Evolutionary conservation across 768 basidiomycete species (phyloP).

Genomic region (Amanita rimosa): DNA sequence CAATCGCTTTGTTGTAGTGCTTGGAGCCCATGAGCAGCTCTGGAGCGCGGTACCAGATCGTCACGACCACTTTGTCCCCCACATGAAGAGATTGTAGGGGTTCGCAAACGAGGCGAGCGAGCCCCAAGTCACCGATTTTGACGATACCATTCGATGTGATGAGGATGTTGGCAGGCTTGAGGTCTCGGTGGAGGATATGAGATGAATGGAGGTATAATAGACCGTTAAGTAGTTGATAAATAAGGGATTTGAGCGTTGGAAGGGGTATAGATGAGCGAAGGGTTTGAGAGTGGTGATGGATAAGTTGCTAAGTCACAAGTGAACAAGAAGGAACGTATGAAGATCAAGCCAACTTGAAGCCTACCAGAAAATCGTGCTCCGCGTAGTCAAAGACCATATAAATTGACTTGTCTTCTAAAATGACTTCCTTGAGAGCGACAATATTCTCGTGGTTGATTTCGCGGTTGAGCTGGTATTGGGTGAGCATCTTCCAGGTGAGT

Average conservation of each 20-base stretch:
- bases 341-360: slow-evolving; percentile 16
- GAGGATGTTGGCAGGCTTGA: slow-evolving; percentile 98
- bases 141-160: slow-evolving; percentile 83
- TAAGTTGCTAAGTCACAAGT: slow-evolving; percentile 68
- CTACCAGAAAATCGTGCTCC: slow-evolving; percentile 93
- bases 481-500: not conserved
- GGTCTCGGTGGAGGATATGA: slow-evolving; percentile 93
- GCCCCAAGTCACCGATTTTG: slow-evolving; percentile 96
- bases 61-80: slow-evolving; percentile 98
- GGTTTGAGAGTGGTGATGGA: slow-evolving; percentile 93
- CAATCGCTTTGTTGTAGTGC: slow-evolving; percentile 95
- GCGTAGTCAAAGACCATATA: slow-evolving; percentile 99
- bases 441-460: slow-evolving; percentile 89
- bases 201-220: slow-evolving; percentile 89
- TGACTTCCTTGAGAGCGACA: slow-evolving; percentile 86
- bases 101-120: slow-evolving; percentile 84
- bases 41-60: slow-evolving; percentile 98
- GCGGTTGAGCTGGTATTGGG: slow-evolving; percentile 60
- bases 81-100: slow-evolving; percentile 87
- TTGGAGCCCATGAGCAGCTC: slow-evolving; percentile 94
- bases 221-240: slow-evolving; percentile 91
- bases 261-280: slow-evolving; percentile 65
- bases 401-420: slow-evolving; percentile 96
- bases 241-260: slow-evolving; percentile 82
- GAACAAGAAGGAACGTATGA: not conserved